phyloP scores from a whole-genome alignment of 371 early-diverging fungal genomes.

The Mortierella sp. region DNA sequence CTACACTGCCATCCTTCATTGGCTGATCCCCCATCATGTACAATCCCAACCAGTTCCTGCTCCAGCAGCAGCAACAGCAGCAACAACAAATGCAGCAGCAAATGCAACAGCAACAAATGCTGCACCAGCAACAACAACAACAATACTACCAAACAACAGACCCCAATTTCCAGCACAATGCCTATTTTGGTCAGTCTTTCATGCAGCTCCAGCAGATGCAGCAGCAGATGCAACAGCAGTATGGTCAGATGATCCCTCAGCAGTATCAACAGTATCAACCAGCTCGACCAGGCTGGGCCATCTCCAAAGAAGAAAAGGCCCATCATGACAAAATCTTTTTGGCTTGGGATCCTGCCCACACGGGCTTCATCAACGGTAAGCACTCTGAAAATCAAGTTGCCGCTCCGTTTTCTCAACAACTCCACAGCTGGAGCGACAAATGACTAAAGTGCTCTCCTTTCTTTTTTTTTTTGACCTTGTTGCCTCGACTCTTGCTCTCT shows the following conservation, averaged over 20 bases:
- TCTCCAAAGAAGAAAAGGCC: constrained; percentile 80
- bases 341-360: constrained; percentile 84
- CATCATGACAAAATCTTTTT: constrained; percentile 86
- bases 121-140: constrained; percentile 38
- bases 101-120: constrained; percentile 23
- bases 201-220: constrained; percentile 33
- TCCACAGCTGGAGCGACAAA: no score
- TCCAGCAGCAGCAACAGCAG: constrained; percentile 5
- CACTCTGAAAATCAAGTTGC: neutral
- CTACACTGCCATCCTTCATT: no score
- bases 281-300: constrained; percentile 74
- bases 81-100: constrained; percentile 17
- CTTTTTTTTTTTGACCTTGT: neutral
- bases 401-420: constrained; percentile 51
- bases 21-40: no score
- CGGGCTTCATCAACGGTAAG: constrained; percentile 78
- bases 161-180: constrained; percentile 45
- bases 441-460: no score
- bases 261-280: constrained; percentile 42
- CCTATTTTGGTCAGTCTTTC: constrained; percentile 33
- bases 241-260: constrained; percentile 17
- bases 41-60: constrained; percentile 1
- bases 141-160: constrained; percentile 40
- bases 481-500: neutral
- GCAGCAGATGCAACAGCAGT: constrained; percentile 10